These are phyloP conservation scores for Lignosus rhinocerotis DNA, from an alignment of 1,284 basidiomycete species.

Conservation along the genomic window DNA sequence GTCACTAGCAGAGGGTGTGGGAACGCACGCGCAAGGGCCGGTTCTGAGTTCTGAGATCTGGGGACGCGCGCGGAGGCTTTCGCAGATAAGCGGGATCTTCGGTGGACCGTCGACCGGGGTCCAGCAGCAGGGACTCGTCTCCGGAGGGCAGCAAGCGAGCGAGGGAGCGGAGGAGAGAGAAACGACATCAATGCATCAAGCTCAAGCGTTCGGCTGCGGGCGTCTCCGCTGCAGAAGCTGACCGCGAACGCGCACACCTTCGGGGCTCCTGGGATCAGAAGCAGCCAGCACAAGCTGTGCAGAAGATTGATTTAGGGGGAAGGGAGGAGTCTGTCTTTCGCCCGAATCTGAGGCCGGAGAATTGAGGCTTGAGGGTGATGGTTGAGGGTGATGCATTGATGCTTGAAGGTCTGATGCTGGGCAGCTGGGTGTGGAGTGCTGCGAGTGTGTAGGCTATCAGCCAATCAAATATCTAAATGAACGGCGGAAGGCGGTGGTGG, in stretches of 20 bases:
- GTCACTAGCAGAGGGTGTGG: not conserved
- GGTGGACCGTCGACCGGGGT: too few species aligned
- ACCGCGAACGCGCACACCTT: conserved; percentile 2
- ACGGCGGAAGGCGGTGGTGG: too few species aligned
- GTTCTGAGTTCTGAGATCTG: conserved; percentile 3
- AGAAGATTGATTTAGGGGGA: conserved; percentile 10
- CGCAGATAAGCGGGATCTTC: conserved; percentile 7
- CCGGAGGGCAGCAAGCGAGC: too few species aligned
- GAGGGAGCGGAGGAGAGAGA: too few species aligned
- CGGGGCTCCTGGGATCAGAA: conserved; percentile 19
- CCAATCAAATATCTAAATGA: too few species aligned
- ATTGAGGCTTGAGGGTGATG: not conserved
- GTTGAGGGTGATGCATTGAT: too few species aligned
- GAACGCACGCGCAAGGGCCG: not conserved
- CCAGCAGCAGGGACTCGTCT: conserved; percentile 2
- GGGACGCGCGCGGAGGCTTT: not conserved
- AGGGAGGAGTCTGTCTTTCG: not conserved
- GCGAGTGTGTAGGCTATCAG: too few species aligned
- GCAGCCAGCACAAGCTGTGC: conserved; percentile 20
- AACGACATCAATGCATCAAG: not conserved
- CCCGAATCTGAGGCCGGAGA: conserved; percentile 9
- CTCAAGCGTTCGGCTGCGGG: conserved; percentile 9
- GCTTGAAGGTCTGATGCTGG: too few species aligned
- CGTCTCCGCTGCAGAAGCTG: not conserved
- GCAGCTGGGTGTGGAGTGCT: too few species aligned